Percentiles rank a stretch among this genome's conserved stretches.
Conservation (phyloP, 768 basidiomycete species). For the Gymnopilus junonius region DNA sequence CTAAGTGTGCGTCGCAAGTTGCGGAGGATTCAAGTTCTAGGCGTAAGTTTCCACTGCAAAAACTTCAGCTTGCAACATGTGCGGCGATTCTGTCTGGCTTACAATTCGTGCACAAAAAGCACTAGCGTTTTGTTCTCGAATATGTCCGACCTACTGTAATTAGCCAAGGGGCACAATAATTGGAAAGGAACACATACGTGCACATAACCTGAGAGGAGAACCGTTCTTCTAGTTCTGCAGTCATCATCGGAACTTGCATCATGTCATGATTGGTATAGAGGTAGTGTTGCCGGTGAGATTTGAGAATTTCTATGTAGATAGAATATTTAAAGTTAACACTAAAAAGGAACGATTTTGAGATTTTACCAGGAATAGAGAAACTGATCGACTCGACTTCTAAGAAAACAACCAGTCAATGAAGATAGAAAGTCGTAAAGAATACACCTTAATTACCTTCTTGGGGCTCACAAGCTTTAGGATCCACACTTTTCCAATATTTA, state of each 20-base stretch:
- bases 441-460: conserved; percentile 73
- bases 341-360: not conserved
- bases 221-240: conserved; percentile 62
- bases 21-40: conserved; percentile 78
- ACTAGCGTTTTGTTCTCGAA: conserved; percentile 79
- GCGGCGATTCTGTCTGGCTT: conserved; percentile 33
- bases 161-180: conserved; percentile 1
- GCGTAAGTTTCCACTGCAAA: conserved; percentile 80
- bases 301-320: conserved; percentile 70
- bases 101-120: conserved; percentile 96
- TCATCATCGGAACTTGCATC: conserved; percentile 81
- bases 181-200: conserved; percentile 62
- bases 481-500: conserved; percentile 89
- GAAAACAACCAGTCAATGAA: not conserved
- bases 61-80: not conserved
- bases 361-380: conserved; percentile 70
- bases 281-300: conserved; percentile 85
- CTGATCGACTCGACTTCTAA: conserved; percentile 65
- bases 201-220: conserved; percentile 88
- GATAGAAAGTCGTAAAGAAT: not conserved
- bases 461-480: conserved; percentile 82
- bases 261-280: conserved; percentile 78
- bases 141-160: conserved; percentile 64
- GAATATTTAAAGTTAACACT: not conserved
- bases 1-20: conserved; percentile 74